Conservation (phyloP, 306 rosid genomes). For the Acmispon strigosus region DNA sequence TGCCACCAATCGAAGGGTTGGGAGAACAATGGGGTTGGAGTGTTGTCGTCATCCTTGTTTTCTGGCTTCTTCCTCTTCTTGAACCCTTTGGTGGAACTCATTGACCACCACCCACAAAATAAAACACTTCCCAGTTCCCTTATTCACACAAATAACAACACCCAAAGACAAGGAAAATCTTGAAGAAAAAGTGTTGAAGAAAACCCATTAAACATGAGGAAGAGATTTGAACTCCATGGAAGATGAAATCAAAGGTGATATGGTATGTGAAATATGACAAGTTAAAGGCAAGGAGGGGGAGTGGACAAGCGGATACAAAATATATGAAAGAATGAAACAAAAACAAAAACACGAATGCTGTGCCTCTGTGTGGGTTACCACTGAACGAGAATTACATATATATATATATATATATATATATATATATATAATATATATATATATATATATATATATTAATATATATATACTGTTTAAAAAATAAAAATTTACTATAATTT, state of each 20-base stretch:
- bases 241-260: constrained; percentile 8
- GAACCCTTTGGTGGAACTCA: constrained; percentile 86
- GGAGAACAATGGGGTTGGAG: constrained; percentile 39
- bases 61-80: constrained; percentile 68
- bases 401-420: no score
- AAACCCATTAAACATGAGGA: constrained; percentile 28
- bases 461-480: no score
- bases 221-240: constrained; percentile 33
- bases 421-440: no score
- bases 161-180: constrained; percentile 19
- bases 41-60: constrained; percentile 50
- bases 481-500: no score
- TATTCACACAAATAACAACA: constrained; percentile 1
- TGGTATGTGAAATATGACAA: constrained; percentile 43
- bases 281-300: constrained; percentile 8
- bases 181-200: no score
- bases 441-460: no score
- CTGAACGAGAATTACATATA: no score
- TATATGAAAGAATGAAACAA: background rate
- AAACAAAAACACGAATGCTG: no score
- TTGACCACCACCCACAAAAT: background rate
- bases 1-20: constrained; percentile 89
- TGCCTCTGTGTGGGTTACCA: no score
- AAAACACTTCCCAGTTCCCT: constrained; percentile 10
- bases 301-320: background rate